Evolutionary conservation across 2,329 filamentous ascomycete genomes (phyloP), one percentile per base, ranked within the genome.

Genomic region (Ascochyta clinopodiicola): DNA sequence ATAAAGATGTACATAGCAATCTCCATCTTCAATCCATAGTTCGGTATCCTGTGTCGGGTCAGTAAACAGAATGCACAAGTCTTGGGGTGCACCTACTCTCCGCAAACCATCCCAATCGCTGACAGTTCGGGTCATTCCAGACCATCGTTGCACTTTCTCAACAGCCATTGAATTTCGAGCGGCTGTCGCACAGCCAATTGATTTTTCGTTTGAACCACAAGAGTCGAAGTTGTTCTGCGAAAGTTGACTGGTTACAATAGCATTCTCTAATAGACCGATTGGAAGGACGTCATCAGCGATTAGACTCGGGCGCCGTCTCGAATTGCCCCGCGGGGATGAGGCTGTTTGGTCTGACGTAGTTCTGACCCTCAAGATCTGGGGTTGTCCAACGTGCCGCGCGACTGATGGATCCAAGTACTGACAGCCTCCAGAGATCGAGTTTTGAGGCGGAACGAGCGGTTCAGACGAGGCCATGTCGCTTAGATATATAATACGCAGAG

Each of bases 1-100:
- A 65, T 90, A 87, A 0, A 93, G 79, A 72, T 92, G 82, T 1
- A 93, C 81, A 15, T 86, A 79, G 64, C 89, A 92, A 68, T 92
- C 86, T 13, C 87, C 89, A 59, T 86, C 76, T 10, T 82, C 79
- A 57, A 82, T 81, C 87, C 87, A 93, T 2, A 94, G 78, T 61
- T 92, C 89, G 2, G 84, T 79, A 63, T 93, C 90, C 89, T 92
- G 56, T 24, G 29, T 25, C 21, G 27, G 8, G 12, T 8, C 31
- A 39, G 46, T 63, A 47, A 60, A 57, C 21, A 17, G 37, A 32
- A 40, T 39, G 25, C 10, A 39, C 25, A 4, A 24, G 15, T 27
- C 17, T 21, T n/a, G 22, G 15, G 19, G 15, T 36, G n/a, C 6
- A 67, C 75, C 62, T 70, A 81, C 80, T 55, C 73, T 77, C 59